A percentile compares a stretch with the other conserved stretches of the same genome.
phyloP scores from a whole-genome alignment of 345 rosid species.

The Hypericum perforatum region DNA sequence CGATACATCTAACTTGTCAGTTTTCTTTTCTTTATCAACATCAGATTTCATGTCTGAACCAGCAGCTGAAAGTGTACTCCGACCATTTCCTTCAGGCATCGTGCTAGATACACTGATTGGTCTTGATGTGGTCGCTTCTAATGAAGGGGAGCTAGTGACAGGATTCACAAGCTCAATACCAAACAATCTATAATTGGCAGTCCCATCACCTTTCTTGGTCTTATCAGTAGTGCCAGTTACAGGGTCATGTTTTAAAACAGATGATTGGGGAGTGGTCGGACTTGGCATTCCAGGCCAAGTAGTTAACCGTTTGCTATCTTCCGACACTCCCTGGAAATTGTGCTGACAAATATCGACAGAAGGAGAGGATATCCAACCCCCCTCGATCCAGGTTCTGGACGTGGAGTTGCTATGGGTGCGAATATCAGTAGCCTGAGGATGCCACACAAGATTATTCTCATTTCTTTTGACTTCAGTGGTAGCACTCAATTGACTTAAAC shows the following conservation, averaged over 20 bases:
- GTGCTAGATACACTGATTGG: constrained; percentile 8
- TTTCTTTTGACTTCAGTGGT: constrained; percentile 38
- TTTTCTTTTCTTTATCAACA: constrained; percentile 39
- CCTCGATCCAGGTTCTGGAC: constrained; percentile 34
- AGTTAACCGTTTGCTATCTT: constrained; percentile 40
- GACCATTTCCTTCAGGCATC: constrained; percentile 23
- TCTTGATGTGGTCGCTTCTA: constrained; percentile 8
- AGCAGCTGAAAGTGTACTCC: constrained; percentile 17
- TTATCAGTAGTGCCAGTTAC: constrained; percentile 8
- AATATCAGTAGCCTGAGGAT: constrained; percentile 34
- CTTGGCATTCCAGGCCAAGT: constrained; percentile 38
- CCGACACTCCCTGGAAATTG: constrained; percentile 34
- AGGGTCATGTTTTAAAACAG: constrained; percentile 29
- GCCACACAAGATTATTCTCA: constrained; percentile 38
- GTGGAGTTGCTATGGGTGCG: constrained; percentile 26
- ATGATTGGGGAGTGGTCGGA: constrained; percentile 25
- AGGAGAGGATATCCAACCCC: constrained; percentile 45
- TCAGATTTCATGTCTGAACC: constrained; percentile 50
- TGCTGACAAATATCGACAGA: constrained; percentile 33
- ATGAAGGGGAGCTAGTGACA: constrained; percentile 1
- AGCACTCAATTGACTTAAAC: constrained; percentile 32
- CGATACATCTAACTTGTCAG: constrained; percentile 35
- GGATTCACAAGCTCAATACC: constrained; percentile 20
- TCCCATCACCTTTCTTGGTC: constrained; percentile 14
- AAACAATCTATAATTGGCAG: constrained; percentile 16